Base-by-base conservation (phyloP, 1,284 basidiomycete genomes). In the Cryptococcus depauperatus region DNA sequence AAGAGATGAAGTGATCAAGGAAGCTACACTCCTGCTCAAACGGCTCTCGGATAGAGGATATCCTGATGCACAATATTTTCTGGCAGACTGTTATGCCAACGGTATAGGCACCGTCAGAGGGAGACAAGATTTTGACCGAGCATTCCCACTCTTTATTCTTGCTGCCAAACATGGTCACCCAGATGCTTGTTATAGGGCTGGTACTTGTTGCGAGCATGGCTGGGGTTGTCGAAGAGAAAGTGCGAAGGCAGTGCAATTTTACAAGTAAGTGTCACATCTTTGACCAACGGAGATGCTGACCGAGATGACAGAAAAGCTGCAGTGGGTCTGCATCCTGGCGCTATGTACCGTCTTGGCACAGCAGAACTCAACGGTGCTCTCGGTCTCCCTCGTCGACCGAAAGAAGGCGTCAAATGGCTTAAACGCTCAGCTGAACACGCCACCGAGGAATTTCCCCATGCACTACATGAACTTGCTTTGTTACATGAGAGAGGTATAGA, bases 121-220 rank as follows among this genome's bases (percentile, higher is more conserved):
- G 54, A 84, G 82, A 66, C 92, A 95, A 69, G 93, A 98, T 73
- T 97, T 97, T 66, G 92, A 97, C 71, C 81, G 85, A 52, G 93
- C 95, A 3, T 96, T 91, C 71, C 92, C 92, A 14, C 77, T 98
- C 46, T 98, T 97, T 65, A 83, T 95, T 6, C 81, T 96, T 35
- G 90, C 93, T 6, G 90, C 92, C 35, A 98, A 98, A 72, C 95
- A 98, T 64, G 88, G 90, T n/a, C 93, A 98, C 67, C 84, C 90
- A 1, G 92, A 97, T 61, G 92, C 91, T 7, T 82, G 88, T 19
- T 98, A 93, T 71, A 85, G 93, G 39, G 87, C 92, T 0, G 95
- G 91, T 19, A 95, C 91, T 1, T 98, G 95, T 69, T 95, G 89
- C 69, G 95, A 98, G 76, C 93, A 97, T 64, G 95, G 92, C 19